phyloP scores from a whole-genome alignment of 1,284 basidiomycete species.

The Ceratobasidium sp. region DNA sequence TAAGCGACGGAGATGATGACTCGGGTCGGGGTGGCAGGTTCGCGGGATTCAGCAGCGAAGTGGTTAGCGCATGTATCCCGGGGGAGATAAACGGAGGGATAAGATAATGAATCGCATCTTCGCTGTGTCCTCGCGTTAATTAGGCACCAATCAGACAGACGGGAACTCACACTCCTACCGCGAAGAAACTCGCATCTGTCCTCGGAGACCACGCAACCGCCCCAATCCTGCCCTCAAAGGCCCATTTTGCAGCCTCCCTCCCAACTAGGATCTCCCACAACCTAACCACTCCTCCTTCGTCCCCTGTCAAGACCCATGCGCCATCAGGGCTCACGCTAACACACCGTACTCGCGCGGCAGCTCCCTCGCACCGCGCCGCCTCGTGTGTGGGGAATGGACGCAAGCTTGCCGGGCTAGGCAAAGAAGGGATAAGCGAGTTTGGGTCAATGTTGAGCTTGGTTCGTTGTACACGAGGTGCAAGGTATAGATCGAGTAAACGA shows the following conservation, averaged over 20 bases:
- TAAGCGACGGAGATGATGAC: constrained; percentile 68
- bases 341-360: constrained; percentile 75
- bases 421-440: constrained; percentile 89
- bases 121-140: constrained; percentile 59
- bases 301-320: constrained; percentile 91
- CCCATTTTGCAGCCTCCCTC: constrained; percentile 90
- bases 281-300: constrained; percentile 87
- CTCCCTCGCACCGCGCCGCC: constrained; percentile 78
- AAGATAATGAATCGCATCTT: constrained; percentile 83
- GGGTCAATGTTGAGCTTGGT: constrained; percentile 92
- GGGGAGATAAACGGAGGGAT: constrained; percentile 81
- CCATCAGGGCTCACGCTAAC: constrained; percentile 88
- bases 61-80: constrained; percentile 68
- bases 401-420: constrained; percentile 93
- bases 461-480: constrained; percentile 92
- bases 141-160: constrained; percentile 17
- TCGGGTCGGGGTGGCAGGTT: constrained; percentile 68
- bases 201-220: constrained; percentile 95
- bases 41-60: constrained; percentile 71
- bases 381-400: constrained; percentile 94
- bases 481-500: constrained; percentile 95
- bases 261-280: constrained; percentile 97
- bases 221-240: constrained; percentile 82
- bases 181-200: constrained; percentile 82
- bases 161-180: constrained; percentile 77